Conservation (phyloP, 306 rosid species). For the Cicer yamashitae region DNA sequence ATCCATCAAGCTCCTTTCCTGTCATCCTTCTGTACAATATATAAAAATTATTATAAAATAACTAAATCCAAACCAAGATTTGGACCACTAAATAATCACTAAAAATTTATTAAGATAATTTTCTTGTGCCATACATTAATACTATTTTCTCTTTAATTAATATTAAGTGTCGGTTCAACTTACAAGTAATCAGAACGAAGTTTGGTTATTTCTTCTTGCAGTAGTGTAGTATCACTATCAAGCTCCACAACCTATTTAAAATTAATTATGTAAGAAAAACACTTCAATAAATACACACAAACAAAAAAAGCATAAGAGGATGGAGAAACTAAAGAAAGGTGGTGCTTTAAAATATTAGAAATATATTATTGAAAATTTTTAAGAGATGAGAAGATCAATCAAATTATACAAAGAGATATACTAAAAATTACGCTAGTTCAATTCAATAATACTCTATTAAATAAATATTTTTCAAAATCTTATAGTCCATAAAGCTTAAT, state of each 20-base stretch:
- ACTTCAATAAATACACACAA: neutral
- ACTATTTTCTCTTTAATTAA: constrained; percentile 2
- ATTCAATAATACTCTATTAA: no score
- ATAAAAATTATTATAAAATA: neutral
- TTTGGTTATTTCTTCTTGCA: constrained; percentile 53
- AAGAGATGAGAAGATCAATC: no score
- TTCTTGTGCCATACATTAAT: neutral
- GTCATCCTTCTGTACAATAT: constrained; percentile 59
- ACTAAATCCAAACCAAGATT: constrained; percentile 12
- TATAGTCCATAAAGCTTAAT: no score
- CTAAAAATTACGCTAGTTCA: no score
- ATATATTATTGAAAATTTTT: no score
- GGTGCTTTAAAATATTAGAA: constrained; percentile 5
- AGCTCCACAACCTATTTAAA: constrained; percentile 44
- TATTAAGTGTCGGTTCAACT: constrained; percentile 37
- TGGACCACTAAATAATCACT: neutral
- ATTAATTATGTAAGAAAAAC: neutral
- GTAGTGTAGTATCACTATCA: constrained; percentile 41
- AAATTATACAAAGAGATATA: no score
- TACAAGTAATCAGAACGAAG: constrained; percentile 61
- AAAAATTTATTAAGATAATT: neutral
- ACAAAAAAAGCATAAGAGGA: neutral
- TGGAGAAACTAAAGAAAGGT: neutral
- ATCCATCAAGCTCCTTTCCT: constrained; percentile 72
- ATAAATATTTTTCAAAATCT: no score